Percentiles rank a stretch among this genome's conserved stretches.
These are phyloP conservation scores for Cucurbita argyrosperma DNA, from an alignment of 306 rosid species.

Conservation along the genomic window DNA sequence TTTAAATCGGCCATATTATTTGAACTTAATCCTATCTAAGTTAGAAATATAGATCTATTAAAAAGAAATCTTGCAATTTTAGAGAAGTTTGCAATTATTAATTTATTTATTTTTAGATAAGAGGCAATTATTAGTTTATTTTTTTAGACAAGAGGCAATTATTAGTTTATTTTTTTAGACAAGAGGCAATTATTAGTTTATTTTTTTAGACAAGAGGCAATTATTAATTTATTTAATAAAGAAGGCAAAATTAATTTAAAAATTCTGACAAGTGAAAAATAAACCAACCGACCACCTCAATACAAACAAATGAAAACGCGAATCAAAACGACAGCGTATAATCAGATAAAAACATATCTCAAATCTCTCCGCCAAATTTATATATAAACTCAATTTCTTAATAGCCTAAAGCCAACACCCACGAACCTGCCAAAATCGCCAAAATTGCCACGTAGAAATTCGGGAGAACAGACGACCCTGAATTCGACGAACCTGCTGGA, in stretches of 20 bases:
- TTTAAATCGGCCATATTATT: no score
- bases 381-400: conserved; percentile 5
- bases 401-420: conserved; percentile 7
- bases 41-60: no score
- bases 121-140: no score
- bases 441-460: not conserved
- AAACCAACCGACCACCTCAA: not conserved
- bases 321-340: not conserved
- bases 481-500: conserved; percentile 18
- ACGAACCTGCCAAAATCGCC: not conserved
- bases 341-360: not conserved
- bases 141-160: no score
- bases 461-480: conserved; percentile 1
- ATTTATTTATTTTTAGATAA: no score
- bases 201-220: no score
- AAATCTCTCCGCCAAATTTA: not conserved
- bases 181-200: no score
- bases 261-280: not conserved
- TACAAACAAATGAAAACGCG: not conserved
- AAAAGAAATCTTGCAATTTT: no score
- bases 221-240: not conserved
- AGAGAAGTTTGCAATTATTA: no score
- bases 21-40: no score
- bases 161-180: no score
- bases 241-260: not conserved